A percentile compares a stretch with the other conserved stretches of the same genome.
Evolutionary conservation across 495 filamentous ascomycete species (phyloP).

Genomic region (Elasticomyces elasticus): DNA sequence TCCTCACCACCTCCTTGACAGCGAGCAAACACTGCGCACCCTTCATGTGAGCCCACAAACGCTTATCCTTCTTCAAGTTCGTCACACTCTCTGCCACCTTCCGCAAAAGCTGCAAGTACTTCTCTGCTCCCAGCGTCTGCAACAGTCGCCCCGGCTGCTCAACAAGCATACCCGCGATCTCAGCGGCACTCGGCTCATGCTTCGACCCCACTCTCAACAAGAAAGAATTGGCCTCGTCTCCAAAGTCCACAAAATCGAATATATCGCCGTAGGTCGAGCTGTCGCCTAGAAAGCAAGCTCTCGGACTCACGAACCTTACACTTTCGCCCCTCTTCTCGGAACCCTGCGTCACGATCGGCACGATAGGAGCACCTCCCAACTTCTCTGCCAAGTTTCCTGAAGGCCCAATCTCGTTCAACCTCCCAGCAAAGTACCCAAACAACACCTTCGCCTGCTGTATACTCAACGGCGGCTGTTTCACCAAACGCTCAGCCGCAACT

Average conservation of each 20-base stretch:
- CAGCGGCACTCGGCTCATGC: constrained; percentile 71
- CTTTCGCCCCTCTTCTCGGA: constrained; percentile 10
- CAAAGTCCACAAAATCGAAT: constrained; percentile 95
- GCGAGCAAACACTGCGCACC: constrained; percentile 68
- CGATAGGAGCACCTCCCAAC: constrained; percentile 39
- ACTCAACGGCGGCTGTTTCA: constrained; percentile 58
- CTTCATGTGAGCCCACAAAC: constrained; percentile 65
- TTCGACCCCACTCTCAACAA: constrained; percentile 80
- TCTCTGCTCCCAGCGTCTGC: constrained; percentile 67
- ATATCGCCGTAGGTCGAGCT: constrained; percentile 69
- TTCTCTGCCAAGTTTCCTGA: constrained; percentile 46
- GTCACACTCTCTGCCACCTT: constrained; percentile 61
- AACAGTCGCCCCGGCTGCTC: constrained; percentile 70
- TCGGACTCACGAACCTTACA: constrained; percentile 49
- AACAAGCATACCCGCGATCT: constrained; percentile 70
- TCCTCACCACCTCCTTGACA: constrained; percentile 54
- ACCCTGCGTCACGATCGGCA: constrained; percentile 18
- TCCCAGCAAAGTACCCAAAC: constrained; percentile 73
- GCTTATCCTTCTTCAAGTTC: constrained; percentile 64
- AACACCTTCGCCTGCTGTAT: constrained; percentile 53
- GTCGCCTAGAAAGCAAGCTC: constrained; percentile 66
- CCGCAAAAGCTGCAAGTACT: constrained; percentile 71
- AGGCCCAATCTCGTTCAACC: constrained; percentile 54
- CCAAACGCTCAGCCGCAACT: constrained; percentile 59
- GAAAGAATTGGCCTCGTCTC: constrained; percentile 75